Percentiles rank a stretch among this genome's conserved stretches.
Conservation (phyloP, 139 green algal genomes). For the Astrephomene gubernaculifera region DNA sequence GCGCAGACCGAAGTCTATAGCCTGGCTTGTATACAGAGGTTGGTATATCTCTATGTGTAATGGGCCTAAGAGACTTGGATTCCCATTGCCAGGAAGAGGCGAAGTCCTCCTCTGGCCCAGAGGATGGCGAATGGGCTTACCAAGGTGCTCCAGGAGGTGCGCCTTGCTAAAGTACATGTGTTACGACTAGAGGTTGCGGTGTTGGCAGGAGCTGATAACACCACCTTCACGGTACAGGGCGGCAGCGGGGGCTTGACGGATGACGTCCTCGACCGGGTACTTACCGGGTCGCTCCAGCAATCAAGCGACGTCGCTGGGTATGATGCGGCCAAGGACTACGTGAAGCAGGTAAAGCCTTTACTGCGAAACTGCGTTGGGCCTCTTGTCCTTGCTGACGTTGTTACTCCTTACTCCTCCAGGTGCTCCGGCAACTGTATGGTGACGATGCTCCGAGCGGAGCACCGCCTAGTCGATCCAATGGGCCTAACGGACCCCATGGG, state of each 20-base stretch:
- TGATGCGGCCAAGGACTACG: slow-evolving; percentile 37
- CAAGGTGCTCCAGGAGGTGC: not conserved
- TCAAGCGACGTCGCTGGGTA: not conserved
- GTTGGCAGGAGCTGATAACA: not conserved
- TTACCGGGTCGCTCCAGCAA: not conserved
- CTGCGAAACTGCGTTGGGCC: not conserved
- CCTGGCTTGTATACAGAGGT: too few species aligned
- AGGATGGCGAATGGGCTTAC: slow-evolving; percentile 2
- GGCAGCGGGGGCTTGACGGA: not conserved
- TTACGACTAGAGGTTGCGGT: too few species aligned
- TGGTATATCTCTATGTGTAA: too few species aligned
- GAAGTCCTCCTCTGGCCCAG: slow-evolving; percentile 5
- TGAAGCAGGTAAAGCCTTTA: slow-evolving; percentile 24
- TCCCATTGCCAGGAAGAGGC: not conserved
- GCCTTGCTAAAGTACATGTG: not conserved
- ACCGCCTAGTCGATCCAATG: not conserved
- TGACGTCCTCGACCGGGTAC: not conserved
- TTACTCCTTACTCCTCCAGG: not conserved
- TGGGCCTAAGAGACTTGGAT: too few species aligned
- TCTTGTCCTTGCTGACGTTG: not conserved
- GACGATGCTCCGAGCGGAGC: not conserved
- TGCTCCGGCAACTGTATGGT: slow-evolving; percentile 1
- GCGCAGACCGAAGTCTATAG: not conserved
- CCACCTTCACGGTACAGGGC: not conserved
- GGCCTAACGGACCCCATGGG: too few species aligned